Conservation (phyloP, 1,284 basidiomycete species). For the Moesziomyces aphidis region DNA sequence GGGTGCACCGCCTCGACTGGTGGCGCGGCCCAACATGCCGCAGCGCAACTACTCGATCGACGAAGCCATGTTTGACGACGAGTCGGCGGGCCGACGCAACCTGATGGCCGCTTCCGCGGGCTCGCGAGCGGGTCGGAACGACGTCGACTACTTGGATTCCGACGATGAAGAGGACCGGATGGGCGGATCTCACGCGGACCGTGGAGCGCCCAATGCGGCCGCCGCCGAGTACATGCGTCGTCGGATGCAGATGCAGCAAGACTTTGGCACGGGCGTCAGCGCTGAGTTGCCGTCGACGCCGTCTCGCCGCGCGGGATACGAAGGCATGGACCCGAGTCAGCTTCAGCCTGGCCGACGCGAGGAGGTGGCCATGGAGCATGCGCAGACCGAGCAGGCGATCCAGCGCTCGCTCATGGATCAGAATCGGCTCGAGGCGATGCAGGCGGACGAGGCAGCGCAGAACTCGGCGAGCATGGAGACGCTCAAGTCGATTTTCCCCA, state of each 20-base stretch:
- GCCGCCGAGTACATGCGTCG: slow-evolving; percentile 28
- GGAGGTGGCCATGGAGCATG: slow-evolving; percentile 23
- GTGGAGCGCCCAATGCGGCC: slow-evolving; percentile 22
- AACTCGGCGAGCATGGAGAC: slow-evolving; percentile 52
- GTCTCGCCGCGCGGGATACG: slow-evolving; percentile 11
- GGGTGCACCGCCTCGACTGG: slow-evolving; percentile 38
- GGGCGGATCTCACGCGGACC: neutral
- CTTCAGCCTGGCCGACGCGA: slow-evolving; percentile 20
- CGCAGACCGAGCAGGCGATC: slow-evolving; percentile 43
- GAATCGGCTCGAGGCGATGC: slow-evolving; percentile 12
- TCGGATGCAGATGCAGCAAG: slow-evolving; percentile 41
- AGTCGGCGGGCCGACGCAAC: slow-evolving; percentile 37
- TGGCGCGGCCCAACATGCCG: slow-evolving; percentile 33
- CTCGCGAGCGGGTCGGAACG: slow-evolving; percentile 6
- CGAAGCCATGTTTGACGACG: slow-evolving; percentile 48
- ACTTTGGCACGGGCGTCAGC: slow-evolving; percentile 22
- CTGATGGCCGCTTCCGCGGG: slow-evolving; percentile 23
- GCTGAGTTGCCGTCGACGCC: slow-evolving; percentile 6
- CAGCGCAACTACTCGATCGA: slow-evolving; percentile 47
- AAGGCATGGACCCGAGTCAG: neutral
- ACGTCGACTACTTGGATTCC: slow-evolving; percentile 24
- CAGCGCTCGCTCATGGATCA: slow-evolving; percentile 42
- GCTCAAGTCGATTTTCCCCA: slow-evolving; percentile 60
- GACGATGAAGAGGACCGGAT: slow-evolving; percentile 20
- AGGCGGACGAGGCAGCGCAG: slow-evolving; percentile 38